Conservation (phyloP, 129 eudicot genomes). For the Saposhnikovia divaricata region DNA sequence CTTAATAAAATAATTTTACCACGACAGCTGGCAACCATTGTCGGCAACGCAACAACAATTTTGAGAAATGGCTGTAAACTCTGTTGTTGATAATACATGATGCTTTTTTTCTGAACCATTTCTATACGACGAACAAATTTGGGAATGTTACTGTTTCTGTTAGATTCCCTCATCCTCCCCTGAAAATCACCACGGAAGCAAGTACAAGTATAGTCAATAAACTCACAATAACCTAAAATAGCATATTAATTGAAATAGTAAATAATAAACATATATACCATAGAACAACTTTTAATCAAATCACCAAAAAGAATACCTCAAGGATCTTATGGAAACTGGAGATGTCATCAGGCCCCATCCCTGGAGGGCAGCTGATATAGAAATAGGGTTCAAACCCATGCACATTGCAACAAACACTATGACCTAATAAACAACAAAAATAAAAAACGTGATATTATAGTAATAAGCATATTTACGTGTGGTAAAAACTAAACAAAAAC, state of each 20-base stretch:
- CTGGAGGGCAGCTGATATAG: constrained; percentile 77
- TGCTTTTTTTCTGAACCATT: constrained; percentile 77
- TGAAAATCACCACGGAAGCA: no score
- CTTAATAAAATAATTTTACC: constrained; percentile 41
- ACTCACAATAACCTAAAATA: neutral
- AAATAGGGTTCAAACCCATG: constrained; percentile 97
- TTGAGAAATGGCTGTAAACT: constrained; percentile 72
- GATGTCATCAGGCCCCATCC: constrained; percentile 95
- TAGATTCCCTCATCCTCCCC: constrained; percentile 89
- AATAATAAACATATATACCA: neutral
- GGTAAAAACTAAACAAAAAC: no score
- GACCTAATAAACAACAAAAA: constrained; percentile 33
- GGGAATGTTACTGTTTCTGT: constrained; percentile 56
- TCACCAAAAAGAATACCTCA: constrained; percentile 48
- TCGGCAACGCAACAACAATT: constrained; percentile 85
- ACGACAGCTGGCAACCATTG: constrained; percentile 91
- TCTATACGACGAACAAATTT: constrained; percentile 64
- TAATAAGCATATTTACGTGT: no score
- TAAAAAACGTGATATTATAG: no score
- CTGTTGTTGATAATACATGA: constrained; percentile 82
- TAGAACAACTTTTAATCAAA: neutral
- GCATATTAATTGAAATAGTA: neutral
- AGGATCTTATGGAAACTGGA: constrained; percentile 70
- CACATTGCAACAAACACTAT: constrained; percentile 90
- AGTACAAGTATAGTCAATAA: no score